A percentile compares a stretch with the other conserved stretches of the same genome.
Evolutionary conservation across 805 yeast species (phyloP).

Genomic region (Debaryomyces tyrocola): DNA sequence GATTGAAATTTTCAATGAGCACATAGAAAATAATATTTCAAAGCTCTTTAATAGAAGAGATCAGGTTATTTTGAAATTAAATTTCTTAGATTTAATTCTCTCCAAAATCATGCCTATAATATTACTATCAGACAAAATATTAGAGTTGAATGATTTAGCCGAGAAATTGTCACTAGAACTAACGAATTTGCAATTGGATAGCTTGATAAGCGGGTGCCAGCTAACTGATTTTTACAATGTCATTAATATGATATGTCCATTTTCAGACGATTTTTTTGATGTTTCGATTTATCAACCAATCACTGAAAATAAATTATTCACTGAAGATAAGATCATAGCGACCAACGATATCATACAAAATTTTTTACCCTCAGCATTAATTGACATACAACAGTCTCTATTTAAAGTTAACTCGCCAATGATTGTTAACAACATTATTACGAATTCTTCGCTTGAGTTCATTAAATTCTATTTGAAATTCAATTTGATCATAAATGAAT

Average conservation of each 20-base stretch:
- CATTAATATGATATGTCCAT: constrained; percentile 70
- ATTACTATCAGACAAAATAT: constrained; percentile 38
- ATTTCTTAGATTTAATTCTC: constrained; percentile 59
- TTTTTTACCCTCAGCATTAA: constrained; percentile 59
- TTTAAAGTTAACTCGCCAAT: constrained; percentile 62
- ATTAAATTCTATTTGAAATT: constrained; percentile 48
- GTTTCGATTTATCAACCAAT: constrained; percentile 66
- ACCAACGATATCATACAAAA: constrained; percentile 48
- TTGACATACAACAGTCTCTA: constrained; percentile 58
- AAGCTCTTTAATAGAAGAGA: constrained; percentile 30
- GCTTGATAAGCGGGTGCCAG: constrained; percentile 51
- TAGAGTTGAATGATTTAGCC: constrained; percentile 35
- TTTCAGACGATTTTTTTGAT: constrained; percentile 58
- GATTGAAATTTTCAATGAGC: constrained; percentile 36
- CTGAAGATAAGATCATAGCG: constrained; percentile 39
- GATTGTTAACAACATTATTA: constrained; percentile 55
- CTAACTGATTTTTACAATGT: constrained; percentile 61
- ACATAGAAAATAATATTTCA: constrained; percentile 21
- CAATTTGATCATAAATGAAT: constrained; percentile 33
- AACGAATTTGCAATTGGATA: constrained; percentile 44
- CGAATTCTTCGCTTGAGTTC: constrained; percentile 49
- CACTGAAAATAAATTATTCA: constrained; percentile 58
- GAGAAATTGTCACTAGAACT: constrained; percentile 37
- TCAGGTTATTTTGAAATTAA: constrained; percentile 48
- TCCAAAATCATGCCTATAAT: constrained; percentile 52